Conservation (phyloP, 1,284 basidiomycete genomes). For the Cutaneotrichosporon cutaneum region DNA sequence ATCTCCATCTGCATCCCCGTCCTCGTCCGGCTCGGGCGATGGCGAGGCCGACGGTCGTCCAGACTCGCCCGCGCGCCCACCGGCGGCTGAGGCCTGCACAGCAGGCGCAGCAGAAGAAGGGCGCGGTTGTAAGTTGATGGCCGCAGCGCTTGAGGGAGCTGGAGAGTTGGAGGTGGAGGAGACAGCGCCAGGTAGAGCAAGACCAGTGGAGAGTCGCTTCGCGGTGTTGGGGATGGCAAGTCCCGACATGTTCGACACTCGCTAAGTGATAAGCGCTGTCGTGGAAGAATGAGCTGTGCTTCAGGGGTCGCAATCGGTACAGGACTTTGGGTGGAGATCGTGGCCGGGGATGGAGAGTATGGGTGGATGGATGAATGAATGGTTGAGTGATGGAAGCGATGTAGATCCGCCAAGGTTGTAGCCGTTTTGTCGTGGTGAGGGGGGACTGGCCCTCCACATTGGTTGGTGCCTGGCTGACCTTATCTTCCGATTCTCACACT, state of each 20-base stretch:
- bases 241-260: conserved; percentile 7
- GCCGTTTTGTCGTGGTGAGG: too few relatives aligned
- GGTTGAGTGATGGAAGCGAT: not conserved
- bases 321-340: not conserved
- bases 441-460: too few relatives aligned
- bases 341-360: not conserved
- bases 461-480: too few relatives aligned
- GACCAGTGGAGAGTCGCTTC: conserved; percentile 14
- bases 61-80: not conserved
- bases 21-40: conserved; percentile 33
- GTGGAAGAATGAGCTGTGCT: not conserved
- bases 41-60: conserved; percentile 22
- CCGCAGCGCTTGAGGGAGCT: conserved; percentile 1
- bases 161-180: conserved; percentile 15
- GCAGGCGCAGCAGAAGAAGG: not conserved
- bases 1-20: conserved; percentile 39
- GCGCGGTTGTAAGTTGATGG: not conserved
- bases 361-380: not conserved
- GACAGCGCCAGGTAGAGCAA: conserved; percentile 23
- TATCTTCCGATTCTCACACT: too few relatives aligned
- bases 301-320: not conserved
- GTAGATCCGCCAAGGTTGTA: too few relatives aligned
- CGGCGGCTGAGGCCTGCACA: not conserved
- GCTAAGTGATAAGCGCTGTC: not conserved
- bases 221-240: conserved; percentile 18